A percentile compares a stretch with the other conserved stretches of the same genome.
Evolutionary conservation across 129 eudicot species (phyloP).

Genomic region (Flaveria linearis): DNA sequence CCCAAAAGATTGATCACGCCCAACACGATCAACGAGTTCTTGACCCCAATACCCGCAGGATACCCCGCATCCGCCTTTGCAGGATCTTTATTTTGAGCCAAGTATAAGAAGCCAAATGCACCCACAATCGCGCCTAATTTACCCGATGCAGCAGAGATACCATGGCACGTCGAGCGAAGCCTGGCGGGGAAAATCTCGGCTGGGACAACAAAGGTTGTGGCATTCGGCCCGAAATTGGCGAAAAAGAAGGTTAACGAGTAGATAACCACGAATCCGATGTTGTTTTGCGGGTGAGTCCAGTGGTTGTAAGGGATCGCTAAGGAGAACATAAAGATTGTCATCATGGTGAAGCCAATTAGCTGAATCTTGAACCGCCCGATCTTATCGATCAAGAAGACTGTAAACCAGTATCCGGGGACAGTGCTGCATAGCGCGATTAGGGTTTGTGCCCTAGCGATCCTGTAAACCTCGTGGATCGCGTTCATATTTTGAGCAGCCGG

Average conservation of each 20-base stretch:
- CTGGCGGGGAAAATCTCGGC: conserved; percentile 67
- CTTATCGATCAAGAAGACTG: conserved; percentile 44
- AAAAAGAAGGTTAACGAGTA: conserved; percentile 60
- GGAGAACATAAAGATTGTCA: conserved; percentile 53
- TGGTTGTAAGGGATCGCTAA: conserved; percentile 53
- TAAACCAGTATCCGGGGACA: conserved; percentile 58
- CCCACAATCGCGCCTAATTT: conserved; percentile 60
- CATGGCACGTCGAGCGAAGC: conserved; percentile 59
- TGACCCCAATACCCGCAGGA: conserved; percentile 59
- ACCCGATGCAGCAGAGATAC: conserved; percentile 54
- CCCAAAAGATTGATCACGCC: conserved; percentile 53
- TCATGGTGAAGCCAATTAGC: conserved; percentile 48
- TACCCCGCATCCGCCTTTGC: conserved; percentile 58
- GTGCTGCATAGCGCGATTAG: conserved; percentile 52
- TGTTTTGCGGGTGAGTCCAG: conserved; percentile 50
- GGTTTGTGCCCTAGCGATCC: conserved; percentile 53
- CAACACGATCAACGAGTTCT: conserved; percentile 49
- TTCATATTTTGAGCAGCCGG: conserved; percentile 51
- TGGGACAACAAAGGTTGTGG: conserved; percentile 59
- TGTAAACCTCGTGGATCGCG: conserved; percentile 45
- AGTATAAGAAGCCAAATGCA: conserved; percentile 63
- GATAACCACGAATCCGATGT: conserved; percentile 49
- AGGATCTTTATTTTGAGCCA: conserved; percentile 53
- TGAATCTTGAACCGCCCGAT: conserved; percentile 52
- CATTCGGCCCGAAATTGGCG: conserved; percentile 59